Conservation (phyloP, 1,284 basidiomycete genomes). For the Pseudozyma tsukubaensis region DNA sequence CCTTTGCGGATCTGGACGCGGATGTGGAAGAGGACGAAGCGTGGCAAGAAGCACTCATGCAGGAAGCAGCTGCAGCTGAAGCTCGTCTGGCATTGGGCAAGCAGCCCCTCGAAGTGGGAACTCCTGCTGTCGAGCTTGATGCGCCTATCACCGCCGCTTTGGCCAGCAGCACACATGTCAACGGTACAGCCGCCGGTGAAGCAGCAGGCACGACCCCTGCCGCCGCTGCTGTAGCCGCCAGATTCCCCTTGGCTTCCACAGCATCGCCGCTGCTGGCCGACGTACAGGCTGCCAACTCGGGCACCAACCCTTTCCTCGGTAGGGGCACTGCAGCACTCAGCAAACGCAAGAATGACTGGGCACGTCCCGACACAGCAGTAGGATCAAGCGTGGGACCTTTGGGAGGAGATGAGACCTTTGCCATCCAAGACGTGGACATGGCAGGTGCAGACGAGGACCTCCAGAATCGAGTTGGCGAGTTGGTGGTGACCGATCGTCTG, state of each 20-base stretch:
- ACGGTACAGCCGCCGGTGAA: not conserved
- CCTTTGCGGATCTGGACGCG: constrained; percentile 90
- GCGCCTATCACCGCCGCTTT: constrained; percentile 36
- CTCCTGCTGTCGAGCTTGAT: constrained; percentile 45
- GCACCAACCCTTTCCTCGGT: constrained; percentile 4
- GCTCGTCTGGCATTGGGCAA: constrained; percentile 40
- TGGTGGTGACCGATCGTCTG: constrained; percentile 36
- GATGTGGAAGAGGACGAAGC: constrained; percentile 79
- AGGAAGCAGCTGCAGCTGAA: constrained; percentile 50
- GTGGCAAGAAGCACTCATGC: constrained; percentile 59
- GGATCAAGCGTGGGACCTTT: constrained; percentile 37
- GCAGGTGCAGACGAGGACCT: constrained; percentile 4
- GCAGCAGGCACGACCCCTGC: not conserved
- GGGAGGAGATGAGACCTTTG: constrained; percentile 36
- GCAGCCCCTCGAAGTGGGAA: constrained; percentile 44
- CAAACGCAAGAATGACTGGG: constrained; percentile 49
- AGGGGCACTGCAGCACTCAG: constrained; percentile 34
- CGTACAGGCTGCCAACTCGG: constrained; percentile 14
- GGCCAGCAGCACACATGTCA: not conserved
- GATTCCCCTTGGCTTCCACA: constrained; percentile 4
- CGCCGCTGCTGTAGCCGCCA: not conserved
- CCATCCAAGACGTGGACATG: constrained; percentile 8
- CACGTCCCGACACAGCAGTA: constrained; percentile 51
- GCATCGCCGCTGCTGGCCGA: constrained; percentile 15
- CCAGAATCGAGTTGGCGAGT: constrained; percentile 19